Base-by-base conservation (phyloP, 768 basidiomycete species). In the Fomitopsis pulvina region DNA sequence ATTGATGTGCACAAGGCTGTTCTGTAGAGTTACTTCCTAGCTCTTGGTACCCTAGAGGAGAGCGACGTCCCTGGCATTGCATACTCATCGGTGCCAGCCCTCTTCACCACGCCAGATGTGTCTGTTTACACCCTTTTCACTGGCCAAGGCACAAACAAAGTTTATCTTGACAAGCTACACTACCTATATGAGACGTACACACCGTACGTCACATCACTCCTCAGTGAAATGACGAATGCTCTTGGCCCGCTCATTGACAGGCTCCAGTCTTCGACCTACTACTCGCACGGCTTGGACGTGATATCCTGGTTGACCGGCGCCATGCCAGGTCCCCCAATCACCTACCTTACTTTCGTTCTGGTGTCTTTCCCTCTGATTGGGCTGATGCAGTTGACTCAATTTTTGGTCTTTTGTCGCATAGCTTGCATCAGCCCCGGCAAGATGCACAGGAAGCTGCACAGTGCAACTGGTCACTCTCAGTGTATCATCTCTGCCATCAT, bases 61-160 rank as follows among this genome's bases (percentile, higher is more conserved):
- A 72, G 75, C 53, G 70, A 75, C 28, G 69, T 77, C 45, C 60
- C 71, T 24, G 72, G 69, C 53, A 77, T 89, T 49, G 85, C 87
- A 29, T 67, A 69, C 26, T 69, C 78, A 27, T 78, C 84, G 10
- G 52, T 77, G 41, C 83, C 88, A 24, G 84, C 87, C 10, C 80
- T 94, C 21, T 68, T 94, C 50, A 66, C 72, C 10, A 83, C 32
- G 80, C 80, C 28, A 60, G 77, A 83, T 38, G 85, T 80, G 47
- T 87, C 78, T 41, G 71, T 97, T 59, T 97, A 87, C 69, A 94
- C 92, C 45, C 73, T 99, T 34, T 99, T 99, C 63, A 95, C 95
- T 45, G 96, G 96, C 12, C 96, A 99, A 68, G 96, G 96, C 51
- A 91, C 87, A 52, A 98, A 98, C 68, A 95, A 98, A 63, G 88